Evolutionary conservation across 2,329 filamentous ascomycete species (phyloP), one percentile per base, ranked within the genome.

Genomic region (Ophiognomonia clavigignenti-juglandacearum): DNA sequence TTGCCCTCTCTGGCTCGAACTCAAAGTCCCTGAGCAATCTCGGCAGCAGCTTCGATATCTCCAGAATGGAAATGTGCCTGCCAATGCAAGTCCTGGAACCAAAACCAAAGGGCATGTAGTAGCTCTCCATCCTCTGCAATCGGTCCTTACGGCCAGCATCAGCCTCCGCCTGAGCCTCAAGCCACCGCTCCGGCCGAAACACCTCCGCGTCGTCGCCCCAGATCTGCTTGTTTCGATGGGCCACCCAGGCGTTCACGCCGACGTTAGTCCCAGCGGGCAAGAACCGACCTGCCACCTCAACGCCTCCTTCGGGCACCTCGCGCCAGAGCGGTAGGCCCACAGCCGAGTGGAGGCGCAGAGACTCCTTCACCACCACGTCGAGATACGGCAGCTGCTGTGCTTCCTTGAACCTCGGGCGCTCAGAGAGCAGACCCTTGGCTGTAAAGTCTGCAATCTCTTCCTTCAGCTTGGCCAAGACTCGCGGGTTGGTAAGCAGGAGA

Each of bases 301-400:
- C 61, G 0, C 76, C 75, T 0, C 63, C 67, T 3, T 63, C 47
- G 0, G 74, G 72, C 0, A 77, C 73, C 0, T 68, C 62, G 4
- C 76, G 66, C 56, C 71, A 71, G n/a, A 78, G 58, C 3, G 73
- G 69, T 10, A 78, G 58, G 4, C 72, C 74, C 0, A 68, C 67
- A 0, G 73, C 69, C 1, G 75, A 66, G 41, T 76, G 71, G 18
- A 80, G 59, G 13, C 77, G 68, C 16, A 79, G 57, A 0, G 71
- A 70, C 55, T 80, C 76, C 43, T 77, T 76, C 32, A 80, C 70
- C 3, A 72, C 68, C 0, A 74, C 75, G 49, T 78, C 69, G 14
- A 79, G 63, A 50, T 78, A 81, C 0, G 72, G 73, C 56, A 75
- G 59, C 39, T 58, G 62, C 14, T 64, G 67, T 4, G 53, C 64